Evolutionary conservation across 192 early-diverging fungal species (phyloP), one percentile per base, ranked within the genome.

Genomic region (Polychytrium aggregatum): DNA sequence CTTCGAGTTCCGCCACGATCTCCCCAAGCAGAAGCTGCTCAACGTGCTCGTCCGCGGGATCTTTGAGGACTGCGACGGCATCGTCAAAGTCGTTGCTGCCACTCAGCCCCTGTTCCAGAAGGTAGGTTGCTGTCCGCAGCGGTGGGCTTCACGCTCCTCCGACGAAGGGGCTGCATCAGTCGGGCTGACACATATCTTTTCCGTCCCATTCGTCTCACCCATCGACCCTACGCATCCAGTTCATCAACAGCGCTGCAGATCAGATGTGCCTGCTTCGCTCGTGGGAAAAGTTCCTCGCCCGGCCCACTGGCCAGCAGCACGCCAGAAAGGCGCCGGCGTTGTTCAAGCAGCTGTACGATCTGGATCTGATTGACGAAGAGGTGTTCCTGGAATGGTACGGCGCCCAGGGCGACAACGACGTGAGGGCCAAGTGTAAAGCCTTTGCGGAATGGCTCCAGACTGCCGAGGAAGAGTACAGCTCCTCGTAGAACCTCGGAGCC

Each of bases 391-490:
- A 63, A 25, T 90, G 88, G 88, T 78, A 76, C 37, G 44, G 65
- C 26, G 46, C 65, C 1, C 50, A 52, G 5, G 63, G 64, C 7
- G 76, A 69, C 14, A 57, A 64, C 11, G 76, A 79, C 13, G 55
- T 90, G 39, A 80, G 76, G 55, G 71, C 72, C 52, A 79, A 70
- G 59, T 65, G 68, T 55, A 48, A 48, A 0, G 76, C 83, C 43
- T 86, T 91, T 60, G 64, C 85, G 36, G 65, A 78, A 44, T 91
- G 88, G 88, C 59, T 90, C 25, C 72, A 67, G 27, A 84, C 84
- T 39, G 85, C 84, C 1, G 87, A 90, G 52, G 87, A 90, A 48
- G 87, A 90, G 63, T n/a, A n/a, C n/a, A n/a, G n/a, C n/a, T n/a
- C n/a, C n/a, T n/a, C n/a, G n/a, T n/a, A n/a, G n/a, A n/a, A n/a